phyloP scores from a whole-genome alignment of 192 early-diverging fungal species.

The Cetraspora pellucida region DNA sequence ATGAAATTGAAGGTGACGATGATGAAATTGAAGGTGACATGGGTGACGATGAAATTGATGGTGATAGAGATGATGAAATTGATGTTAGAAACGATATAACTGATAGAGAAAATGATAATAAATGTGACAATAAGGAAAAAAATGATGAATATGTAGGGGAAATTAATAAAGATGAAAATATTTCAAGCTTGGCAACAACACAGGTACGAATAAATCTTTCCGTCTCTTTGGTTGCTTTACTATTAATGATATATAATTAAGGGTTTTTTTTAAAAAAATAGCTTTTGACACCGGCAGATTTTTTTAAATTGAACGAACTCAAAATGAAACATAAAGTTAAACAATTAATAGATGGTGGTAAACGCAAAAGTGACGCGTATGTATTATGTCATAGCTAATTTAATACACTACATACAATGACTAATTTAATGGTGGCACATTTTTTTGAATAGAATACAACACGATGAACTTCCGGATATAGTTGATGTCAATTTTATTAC shows the following conservation, averaged over 20 bases:
- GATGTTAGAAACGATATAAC: too few species aligned
- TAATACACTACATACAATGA: not conserved
- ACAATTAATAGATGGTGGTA: constrained; percentile 29
- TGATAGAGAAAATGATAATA: constrained; percentile 36
- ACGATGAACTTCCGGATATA: constrained; percentile 29
- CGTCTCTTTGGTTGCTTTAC: not conserved
- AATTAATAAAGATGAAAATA: constrained; percentile 49
- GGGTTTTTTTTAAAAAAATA: constrained; percentile 32
- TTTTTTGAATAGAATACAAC: not conserved
- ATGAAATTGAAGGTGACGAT: constrained; percentile 39
- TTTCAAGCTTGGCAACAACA: constrained; percentile 35
- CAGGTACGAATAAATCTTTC: not conserved
- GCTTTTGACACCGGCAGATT: constrained; percentile 92
- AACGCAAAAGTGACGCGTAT: not conserved
- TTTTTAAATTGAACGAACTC: constrained; percentile 79
- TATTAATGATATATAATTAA: not conserved
- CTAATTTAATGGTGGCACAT: not conserved
- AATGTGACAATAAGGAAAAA: constrained; percentile 34
- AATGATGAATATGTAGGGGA: constrained; percentile 39
- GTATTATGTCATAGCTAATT: not conserved
- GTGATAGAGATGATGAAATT: constrained; percentile 38
- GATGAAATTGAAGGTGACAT: constrained; percentile 55
- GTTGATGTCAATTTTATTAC: constrained; percentile 53
- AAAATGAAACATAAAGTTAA: constrained; percentile 68
- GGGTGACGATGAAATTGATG: constrained; percentile 41